phyloP scores from a whole-genome alignment of 225 moss, liverwort and hornwort species.

The Sphagnum tenellum region DNA sequence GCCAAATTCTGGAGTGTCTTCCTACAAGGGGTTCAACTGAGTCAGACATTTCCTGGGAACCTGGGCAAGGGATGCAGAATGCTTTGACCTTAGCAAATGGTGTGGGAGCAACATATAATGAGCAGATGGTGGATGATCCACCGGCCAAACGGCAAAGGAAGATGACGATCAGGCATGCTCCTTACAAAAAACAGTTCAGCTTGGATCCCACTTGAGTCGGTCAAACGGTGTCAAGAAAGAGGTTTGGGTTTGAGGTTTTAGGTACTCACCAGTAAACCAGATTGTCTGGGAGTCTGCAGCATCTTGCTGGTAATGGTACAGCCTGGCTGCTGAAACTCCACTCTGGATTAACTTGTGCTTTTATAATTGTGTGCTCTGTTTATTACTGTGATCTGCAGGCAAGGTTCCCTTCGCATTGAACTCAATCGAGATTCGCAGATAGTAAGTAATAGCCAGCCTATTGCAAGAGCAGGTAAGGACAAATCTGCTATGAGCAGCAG shows the following conservation, averaged over 20 bases:
- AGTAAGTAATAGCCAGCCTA: too few species aligned
- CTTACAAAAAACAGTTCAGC: too few species aligned
- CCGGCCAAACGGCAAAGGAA: conserved; percentile 33
- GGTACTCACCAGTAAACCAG: too few species aligned
- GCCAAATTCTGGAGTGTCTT: conserved; percentile 7
- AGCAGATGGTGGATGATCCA: neutral
- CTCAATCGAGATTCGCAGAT: conserved; percentile 5
- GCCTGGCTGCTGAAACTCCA: too few species aligned
- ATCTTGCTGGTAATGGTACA: neutral
- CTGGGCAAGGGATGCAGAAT: conserved; percentile 4
- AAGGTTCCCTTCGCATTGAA: conserved; percentile 25
- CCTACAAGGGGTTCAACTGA: conserved; percentile 19
- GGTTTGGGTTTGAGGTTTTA: neutral
- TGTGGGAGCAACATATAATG: too few species aligned
- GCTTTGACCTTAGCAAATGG: neutral
- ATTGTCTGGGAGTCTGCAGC: too few species aligned
- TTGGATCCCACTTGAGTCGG: too few species aligned
- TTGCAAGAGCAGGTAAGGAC: too few species aligned
- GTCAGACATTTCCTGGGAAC: conserved; percentile 30
- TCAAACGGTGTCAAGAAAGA: too few species aligned
- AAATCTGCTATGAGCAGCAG: too few species aligned
- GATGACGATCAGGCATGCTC: conserved; percentile 27
- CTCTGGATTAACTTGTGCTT: too few species aligned
- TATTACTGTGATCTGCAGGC: conserved; percentile 14
- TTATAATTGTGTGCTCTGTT: neutral